Conservation (phyloP, 1,139 yeast species). For the Torulaspora pretoriensis region DNA sequence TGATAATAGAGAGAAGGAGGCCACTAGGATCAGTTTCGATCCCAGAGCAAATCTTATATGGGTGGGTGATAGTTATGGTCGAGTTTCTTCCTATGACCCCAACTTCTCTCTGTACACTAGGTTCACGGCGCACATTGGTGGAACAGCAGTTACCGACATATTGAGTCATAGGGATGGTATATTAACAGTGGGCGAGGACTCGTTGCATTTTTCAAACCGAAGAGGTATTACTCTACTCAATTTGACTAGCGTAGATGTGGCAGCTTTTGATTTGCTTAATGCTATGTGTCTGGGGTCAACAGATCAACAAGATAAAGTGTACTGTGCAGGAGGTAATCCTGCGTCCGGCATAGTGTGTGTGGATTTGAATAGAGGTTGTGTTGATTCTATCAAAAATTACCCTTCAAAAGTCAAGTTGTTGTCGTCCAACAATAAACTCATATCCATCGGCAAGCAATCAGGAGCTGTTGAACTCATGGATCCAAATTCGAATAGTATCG, state of each 20-base stretch:
- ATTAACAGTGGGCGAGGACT: constrained; percentile 50
- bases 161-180: constrained; percentile 56
- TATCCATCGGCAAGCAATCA: constrained; percentile 61
- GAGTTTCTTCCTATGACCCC: constrained; percentile 44
- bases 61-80: constrained; percentile 69
- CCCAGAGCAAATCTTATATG: constrained; percentile 68
- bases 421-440: constrained; percentile 42
- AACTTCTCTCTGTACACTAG: constrained; percentile 42
- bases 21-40: constrained; percentile 51
- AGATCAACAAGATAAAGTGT: constrained; percentile 35
- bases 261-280: constrained; percentile 39
- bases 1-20: constrained; percentile 32
- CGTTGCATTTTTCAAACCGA: constrained; percentile 53
- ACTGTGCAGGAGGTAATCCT: constrained; percentile 45
- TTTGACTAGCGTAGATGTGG: constrained; percentile 37
- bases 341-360: constrained; percentile 49
- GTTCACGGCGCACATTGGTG: constrained; percentile 45
- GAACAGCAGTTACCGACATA: constrained; percentile 46
- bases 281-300: constrained; percentile 36
- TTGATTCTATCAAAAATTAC: constrained; percentile 39
- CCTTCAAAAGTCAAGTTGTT: constrained; percentile 41
- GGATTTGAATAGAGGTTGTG: constrained; percentile 50
- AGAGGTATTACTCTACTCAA: constrained; percentile 50
- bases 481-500: constrained; percentile 51
- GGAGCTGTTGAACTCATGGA: constrained; percentile 81